Base-by-base conservation (phyloP, 2,329 filamentous ascomycete genomes). In the Thielaviopsis ethacetica region DNA sequence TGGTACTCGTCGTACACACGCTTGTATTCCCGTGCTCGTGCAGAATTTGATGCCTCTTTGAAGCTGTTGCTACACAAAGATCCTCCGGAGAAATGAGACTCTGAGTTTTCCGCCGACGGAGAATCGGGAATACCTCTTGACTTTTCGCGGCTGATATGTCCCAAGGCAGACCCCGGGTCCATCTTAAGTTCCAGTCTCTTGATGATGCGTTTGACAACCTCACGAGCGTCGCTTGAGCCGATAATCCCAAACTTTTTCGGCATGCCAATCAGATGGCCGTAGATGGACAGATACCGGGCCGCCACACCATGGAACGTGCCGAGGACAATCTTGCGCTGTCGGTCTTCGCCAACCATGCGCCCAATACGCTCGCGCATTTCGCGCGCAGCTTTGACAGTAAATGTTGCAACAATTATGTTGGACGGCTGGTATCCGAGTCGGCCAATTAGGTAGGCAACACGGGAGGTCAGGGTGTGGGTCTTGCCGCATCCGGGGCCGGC, bases 291-390 rank as follows among this genome's bases (percentile, higher is more conserved):
- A 67, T 95, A 97, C 61, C 89, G 82, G 52, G 89, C 80, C 57
- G 91, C 84, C 64, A 98, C 90, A 54, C 90, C 95, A 72, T 98
- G 91, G 65, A 98, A 97, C 0, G 93, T 98, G 19, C 91, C 91
- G 3, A 98, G 75, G 34, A 96, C 80, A 63, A 98, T 76, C 65
- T 83, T 86, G 58, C 79, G 83, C 67, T 90, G 87, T 17, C 84
- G 73, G 5, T 84, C 84, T 62, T 85, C 79, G 1, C 90, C 90
- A n/a, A 97, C 76, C n/a, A 88, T 78, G 61, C 79, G 84, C 0
- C 84, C 82, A 59, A 97, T 88, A 7, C 91, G 82, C 67, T 89
- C 83, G 66, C 90, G 89, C 91, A 98, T 98, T 73, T 97, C 91
- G 19, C 76, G 81, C 19, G 91, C 88, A 0, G 93, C 91, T 70